These are phyloP conservation scores for Cyberlindnera mrakii DNA, from an alignment of 805 yeast genomes.

Conservation along the genomic window DNA sequence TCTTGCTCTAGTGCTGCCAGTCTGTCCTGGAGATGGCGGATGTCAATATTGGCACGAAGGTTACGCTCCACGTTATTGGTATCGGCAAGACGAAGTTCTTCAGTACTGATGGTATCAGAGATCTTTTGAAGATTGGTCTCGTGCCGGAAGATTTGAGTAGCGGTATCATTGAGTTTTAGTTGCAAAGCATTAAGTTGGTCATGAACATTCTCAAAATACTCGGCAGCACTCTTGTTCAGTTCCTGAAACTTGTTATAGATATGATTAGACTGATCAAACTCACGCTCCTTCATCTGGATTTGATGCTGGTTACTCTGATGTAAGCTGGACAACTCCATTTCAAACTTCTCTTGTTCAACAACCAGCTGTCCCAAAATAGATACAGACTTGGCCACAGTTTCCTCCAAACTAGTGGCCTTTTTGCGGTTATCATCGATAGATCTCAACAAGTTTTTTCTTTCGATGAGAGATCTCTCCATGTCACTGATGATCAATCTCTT, in stretches of 20 bases:
- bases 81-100: constrained; percentile 43
- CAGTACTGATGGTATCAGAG: constrained; percentile 25
- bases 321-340: constrained; percentile 1
- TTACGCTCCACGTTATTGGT: constrained; percentile 57
- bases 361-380: constrained; percentile 16
- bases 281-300: not conserved
- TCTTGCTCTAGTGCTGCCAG: constrained; percentile 30
- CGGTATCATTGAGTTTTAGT: not conserved
- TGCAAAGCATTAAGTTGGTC: not conserved
- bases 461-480: constrained; percentile 45
- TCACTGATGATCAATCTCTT: constrained; percentile 44
- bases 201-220: not conserved
- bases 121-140: constrained; percentile 21
- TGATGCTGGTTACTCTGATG: not conserved
- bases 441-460: constrained; percentile 35
- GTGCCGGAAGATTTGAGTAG: not conserved
- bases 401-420: constrained; percentile 22
- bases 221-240: not conserved
- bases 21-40: constrained; percentile 39
- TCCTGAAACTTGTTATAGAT: not conserved
- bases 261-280: not conserved
- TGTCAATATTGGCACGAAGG: constrained; percentile 57
- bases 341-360: constrained; percentile 13
- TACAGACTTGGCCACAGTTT: constrained; percentile 15
- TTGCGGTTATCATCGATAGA: constrained; percentile 31